Percentiles rank a stretch among this genome's conserved stretches.
These are phyloP conservation scores for Nectriaceae sp. DNA, from an alignment of 2,329 filamentous ascomycete species.

Conservation along the genomic window DNA sequence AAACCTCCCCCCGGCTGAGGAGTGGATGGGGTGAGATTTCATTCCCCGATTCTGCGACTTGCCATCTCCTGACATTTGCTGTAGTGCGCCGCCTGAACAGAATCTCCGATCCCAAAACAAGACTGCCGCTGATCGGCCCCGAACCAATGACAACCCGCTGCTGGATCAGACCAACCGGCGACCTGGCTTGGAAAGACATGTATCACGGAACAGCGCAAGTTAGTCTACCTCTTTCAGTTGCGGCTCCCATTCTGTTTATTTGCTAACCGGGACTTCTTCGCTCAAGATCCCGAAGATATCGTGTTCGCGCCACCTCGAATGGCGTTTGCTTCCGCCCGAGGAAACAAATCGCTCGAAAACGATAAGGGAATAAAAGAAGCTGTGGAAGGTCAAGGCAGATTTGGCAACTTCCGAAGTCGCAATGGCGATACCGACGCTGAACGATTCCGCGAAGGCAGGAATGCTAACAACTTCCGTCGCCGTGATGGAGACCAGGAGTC, in stretches of 20 bases:
- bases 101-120: constrained; percentile 46
- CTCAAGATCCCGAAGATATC: constrained; percentile 72
- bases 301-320: constrained; percentile 83
- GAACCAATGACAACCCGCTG: constrained; percentile 45
- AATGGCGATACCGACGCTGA: constrained; percentile 54
- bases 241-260: background rate
- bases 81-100: constrained; percentile 48
- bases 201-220: constrained; percentile 60
- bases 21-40: constrained; percentile 87
- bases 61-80: constrained; percentile 17
- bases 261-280: constrained; percentile 16
- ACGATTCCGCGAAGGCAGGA: constrained; percentile 51
- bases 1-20: constrained; percentile 78
- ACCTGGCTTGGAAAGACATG: constrained; percentile 53
- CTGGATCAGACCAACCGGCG: constrained; percentile 55
- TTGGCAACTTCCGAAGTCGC: constrained; percentile 55
- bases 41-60: constrained; percentile 6
- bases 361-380: constrained; percentile 56
- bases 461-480: constrained; percentile 47
- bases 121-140: constrained; percentile 44
- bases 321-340: constrained; percentile 76
- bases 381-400: constrained; percentile 56
- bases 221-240: constrained; percentile 32
- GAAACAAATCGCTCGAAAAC: constrained; percentile 51
- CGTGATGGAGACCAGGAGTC: constrained; percentile 62